These are phyloP conservation scores for Sergeia podlipaevii DNA, from an alignment of 208 protist species.

Conservation along the genomic window DNA sequence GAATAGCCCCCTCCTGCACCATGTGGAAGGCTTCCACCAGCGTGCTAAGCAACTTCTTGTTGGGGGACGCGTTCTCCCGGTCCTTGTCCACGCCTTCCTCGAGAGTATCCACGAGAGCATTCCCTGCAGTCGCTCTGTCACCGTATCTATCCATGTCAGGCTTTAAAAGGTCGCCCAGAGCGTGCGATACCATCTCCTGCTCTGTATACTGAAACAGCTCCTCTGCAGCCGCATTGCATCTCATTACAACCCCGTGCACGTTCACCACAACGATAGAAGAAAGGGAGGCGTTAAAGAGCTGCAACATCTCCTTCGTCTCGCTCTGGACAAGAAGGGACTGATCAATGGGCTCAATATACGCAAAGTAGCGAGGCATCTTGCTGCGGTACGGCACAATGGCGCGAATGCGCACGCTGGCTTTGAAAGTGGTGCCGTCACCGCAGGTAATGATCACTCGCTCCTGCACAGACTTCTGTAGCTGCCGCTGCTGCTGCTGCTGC, in stretches of 20 bases:
- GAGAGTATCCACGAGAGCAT: no score
- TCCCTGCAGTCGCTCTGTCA: no score
- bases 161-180: no score
- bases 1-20: no score
- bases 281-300: not conserved
- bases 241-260: not conserved
- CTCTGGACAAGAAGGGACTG: not conserved
- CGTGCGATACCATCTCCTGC: slow-evolving; percentile 5
- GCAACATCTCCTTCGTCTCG: not conserved
- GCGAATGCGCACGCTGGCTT: slow-evolving; percentile 3
- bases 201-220: slow-evolving; percentile 9
- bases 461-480: slow-evolving; percentile 2
- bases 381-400: slow-evolving; percentile 6
- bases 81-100: no score
- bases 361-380: slow-evolving; percentile 9
- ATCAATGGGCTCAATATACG: slow-evolving; percentile 11
- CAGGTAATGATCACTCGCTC: slow-evolving; percentile 8
- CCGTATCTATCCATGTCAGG: no score
- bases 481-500: not conserved
- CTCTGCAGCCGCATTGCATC: slow-evolving; percentile 5
- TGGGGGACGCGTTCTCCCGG: no score
- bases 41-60: no score
- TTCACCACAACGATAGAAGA: slow-evolving; percentile 10
- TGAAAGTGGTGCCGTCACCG: slow-evolving; percentile 7
- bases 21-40: no score